Evolutionary conservation across 768 basidiomycete species (phyloP), one percentile per base, ranked within the genome.

Genomic region (Tricholoma bakamatsutake): DNA sequence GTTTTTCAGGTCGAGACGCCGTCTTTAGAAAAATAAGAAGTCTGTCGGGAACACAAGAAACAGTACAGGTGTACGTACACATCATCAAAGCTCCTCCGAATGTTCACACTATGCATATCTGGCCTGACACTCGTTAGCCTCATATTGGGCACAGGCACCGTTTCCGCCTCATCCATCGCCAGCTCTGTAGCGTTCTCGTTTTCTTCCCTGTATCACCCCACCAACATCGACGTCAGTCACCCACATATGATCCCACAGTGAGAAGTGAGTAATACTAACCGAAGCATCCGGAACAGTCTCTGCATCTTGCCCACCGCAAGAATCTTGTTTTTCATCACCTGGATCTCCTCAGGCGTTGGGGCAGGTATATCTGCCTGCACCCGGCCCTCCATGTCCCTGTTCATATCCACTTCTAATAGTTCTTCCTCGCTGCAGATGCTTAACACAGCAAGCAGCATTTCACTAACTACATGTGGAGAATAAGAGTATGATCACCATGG

Each of bases 381-480:
- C 6, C 61, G 72, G 33, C 69, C 69, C 5, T 69, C 80, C 43
- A 69, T 69, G 6, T 4, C 10, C n/a, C 46, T 48, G 10, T 75
- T 76, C 4, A 66, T 66, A 34, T 77, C 79, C 8, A 70, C 59
- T 48, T 86, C 87, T 60, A 82, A 83, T 18, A 98, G 80, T 67
- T 98, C 97, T 67, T 98, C 95, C 64, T 91, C 84, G 59, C 87
- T 90, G 72, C 97, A 99, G 56, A 94, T 89, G 63, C 90, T 87
- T 31, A 99, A 76, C 57, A 99, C 89, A 4, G 95, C 94, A 37
- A 98, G 85, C 31, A 98, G 75, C 96, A 98, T 98, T 67, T 99
- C 96, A 54, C 93, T 90, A 66, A 99, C 96, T 98, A 58, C 2
- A 57, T 12, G 48, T 12, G 27, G 30, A 39, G 4, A 48, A 17